Conservation (phyloP, 352 stramenopile genomes). For the Phytopythium sindhum region DNA sequence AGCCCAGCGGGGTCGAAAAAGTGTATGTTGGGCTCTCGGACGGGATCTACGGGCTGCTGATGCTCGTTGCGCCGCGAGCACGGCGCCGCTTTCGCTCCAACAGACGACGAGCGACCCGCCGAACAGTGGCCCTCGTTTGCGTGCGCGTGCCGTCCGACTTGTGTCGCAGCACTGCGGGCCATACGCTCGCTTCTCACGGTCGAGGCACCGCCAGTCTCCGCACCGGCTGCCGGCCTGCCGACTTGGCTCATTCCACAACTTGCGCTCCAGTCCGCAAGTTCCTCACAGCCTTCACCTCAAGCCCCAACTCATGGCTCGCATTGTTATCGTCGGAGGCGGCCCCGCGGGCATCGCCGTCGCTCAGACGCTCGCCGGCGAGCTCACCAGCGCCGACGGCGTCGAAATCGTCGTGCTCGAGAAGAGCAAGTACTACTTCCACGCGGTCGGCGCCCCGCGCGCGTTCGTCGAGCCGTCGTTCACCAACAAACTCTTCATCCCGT, state of each 20-base stretch:
- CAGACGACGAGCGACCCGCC: no score
- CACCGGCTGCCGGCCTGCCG: no score
- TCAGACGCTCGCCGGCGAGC: constrained; percentile 30
- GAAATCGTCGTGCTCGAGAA: constrained; percentile 59
- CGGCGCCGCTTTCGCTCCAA: no score
- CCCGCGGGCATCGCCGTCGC: constrained; percentile 37
- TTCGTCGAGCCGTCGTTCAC: constrained; percentile 40
- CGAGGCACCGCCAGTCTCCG: no score
- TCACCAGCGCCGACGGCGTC: constrained; percentile 29
- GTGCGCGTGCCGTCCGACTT: background rate
- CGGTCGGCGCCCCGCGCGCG: constrained; percentile 36
- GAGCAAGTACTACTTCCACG: constrained; percentile 49
- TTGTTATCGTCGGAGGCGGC: constrained; percentile 55
- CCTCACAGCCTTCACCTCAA: background rate
- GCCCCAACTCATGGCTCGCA: constrained; percentile 25
- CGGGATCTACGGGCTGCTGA: background rate
- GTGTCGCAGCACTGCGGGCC: background rate
- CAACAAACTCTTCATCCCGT: constrained; percentile 54
- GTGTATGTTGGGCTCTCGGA: no score
- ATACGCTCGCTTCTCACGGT: no score
- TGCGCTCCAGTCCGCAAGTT: background rate
- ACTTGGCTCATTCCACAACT: background rate
- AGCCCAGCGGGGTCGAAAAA: no score
- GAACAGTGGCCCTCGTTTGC: background rate
- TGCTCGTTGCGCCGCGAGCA: no score